Conservation (phyloP, 148 eudicot species). For the Cornus suecica region DNA sequence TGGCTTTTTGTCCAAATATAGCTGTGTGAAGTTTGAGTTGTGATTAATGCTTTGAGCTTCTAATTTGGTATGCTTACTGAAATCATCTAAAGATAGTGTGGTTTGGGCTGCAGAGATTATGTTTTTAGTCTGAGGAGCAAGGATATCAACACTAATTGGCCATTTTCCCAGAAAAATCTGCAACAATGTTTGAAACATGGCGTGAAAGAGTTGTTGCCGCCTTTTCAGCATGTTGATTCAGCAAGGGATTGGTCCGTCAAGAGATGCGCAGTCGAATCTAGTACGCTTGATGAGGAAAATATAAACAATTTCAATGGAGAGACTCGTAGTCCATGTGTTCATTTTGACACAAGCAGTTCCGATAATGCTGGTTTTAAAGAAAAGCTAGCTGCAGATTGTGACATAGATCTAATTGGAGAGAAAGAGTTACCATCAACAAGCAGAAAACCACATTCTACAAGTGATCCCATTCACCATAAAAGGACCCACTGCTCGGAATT, state of each 20-base stretch:
- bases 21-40: background rate
- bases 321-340: constrained; percentile 18
- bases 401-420: constrained; percentile 30
- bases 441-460: constrained; percentile 34
- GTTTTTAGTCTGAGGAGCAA: constrained; percentile 63
- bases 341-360: constrained; percentile 13
- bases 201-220: constrained; percentile 71
- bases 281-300: constrained; percentile 30
- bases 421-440: constrained; percentile 31
- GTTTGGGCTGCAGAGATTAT: constrained; percentile 57
- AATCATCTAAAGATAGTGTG: constrained; percentile 8
- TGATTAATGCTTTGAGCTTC: background rate
- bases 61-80: background rate
- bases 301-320: constrained; percentile 25
- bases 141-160: constrained; percentile 75
- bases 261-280: constrained; percentile 32
- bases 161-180: constrained; percentile 69
- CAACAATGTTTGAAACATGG: constrained; percentile 71
- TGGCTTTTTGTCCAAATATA: constrained; percentile 1
- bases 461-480: constrained; percentile 35
- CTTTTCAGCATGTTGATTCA: constrained; percentile 56
- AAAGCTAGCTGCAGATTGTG: constrained; percentile 24
- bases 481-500: constrained; percentile 19
- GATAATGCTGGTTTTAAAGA: constrained; percentile 17
- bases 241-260: constrained; percentile 26